A percentile compares a stretch with the other conserved stretches of the same genome.
phyloP scores from a whole-genome alignment of 2,329 filamentous ascomycete genomes.

The Fusarium napiforme region DNA sequence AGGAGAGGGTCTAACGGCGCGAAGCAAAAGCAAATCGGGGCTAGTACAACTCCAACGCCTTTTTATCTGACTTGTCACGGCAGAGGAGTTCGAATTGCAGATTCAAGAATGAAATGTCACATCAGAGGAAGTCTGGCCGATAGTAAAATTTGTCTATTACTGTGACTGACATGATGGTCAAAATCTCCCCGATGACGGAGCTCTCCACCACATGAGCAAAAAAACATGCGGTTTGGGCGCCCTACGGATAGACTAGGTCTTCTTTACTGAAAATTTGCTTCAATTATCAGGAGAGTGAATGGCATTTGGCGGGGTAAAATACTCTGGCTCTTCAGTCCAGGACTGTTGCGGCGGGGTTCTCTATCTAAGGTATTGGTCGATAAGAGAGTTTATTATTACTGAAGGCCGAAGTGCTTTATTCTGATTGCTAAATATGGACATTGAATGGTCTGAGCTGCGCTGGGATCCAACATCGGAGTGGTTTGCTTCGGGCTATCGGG shows the following conservation, averaged over 20 bases:
- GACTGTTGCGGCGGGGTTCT: constrained; percentile 11
- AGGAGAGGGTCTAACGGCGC: constrained; percentile 33
- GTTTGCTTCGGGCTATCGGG: constrained; percentile 16
- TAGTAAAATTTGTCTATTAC: constrained; percentile 15
- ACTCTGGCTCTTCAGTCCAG: constrained; percentile 4
- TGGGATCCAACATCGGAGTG: neutral
- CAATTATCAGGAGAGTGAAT: neutral
- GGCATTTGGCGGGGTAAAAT: constrained; percentile 34
- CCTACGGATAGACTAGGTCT: neutral
- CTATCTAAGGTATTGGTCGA: constrained; percentile 19
- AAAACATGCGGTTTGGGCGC: constrained; percentile 14
- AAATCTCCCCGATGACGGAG: constrained; percentile 35
- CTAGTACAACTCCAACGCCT: constrained; percentile 23
- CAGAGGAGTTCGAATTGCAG: neutral
- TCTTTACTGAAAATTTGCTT: constrained; percentile 19
- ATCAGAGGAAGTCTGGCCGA: constrained; percentile 5
- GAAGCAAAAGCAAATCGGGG: constrained; percentile 23
- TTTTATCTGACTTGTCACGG: neutral
- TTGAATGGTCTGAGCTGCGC: neutral
- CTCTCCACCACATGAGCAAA: constrained; percentile 3
- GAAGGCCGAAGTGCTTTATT: neutral
- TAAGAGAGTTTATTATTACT: neutral
- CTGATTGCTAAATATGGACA: constrained; percentile 18
- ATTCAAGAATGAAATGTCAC: constrained; percentile 13
- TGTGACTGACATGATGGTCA: constrained; percentile 11